phyloP scores from a whole-genome alignment of 306 rosid species.

The Biancaea sappan region DNA sequence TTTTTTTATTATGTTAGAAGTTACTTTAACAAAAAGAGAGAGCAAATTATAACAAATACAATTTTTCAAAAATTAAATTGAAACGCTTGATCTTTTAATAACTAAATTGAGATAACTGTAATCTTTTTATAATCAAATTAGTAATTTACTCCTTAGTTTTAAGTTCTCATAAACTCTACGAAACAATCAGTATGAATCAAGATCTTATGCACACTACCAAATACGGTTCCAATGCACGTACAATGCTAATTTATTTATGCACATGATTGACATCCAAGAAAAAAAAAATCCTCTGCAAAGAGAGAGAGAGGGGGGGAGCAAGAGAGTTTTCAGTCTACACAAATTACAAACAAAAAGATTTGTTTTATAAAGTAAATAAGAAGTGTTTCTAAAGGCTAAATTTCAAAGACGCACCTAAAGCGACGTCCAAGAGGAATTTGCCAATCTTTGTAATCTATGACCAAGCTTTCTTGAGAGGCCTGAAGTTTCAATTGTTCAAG shows the following conservation, averaged over 20 bases:
- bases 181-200: constrained; percentile 25
- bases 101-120: too few species aligned
- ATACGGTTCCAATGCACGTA: not conserved
- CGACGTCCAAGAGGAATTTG: constrained; percentile 98
- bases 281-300: not conserved
- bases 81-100: too few species aligned
- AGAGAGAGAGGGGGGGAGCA: too few species aligned
- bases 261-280: not conserved
- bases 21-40: too few species aligned
- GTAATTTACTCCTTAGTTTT: too few species aligned
- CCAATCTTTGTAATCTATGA: constrained; percentile 96
- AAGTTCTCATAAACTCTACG: constrained; percentile 16
- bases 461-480: constrained; percentile 77
- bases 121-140: too few species aligned
- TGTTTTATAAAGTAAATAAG: not conserved
- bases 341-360: not conserved
- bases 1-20: too few species aligned
- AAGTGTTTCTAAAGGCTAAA: constrained; percentile 14
- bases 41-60: too few species aligned
- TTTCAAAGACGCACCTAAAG: constrained; percentile 65
- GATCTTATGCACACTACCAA: constrained; percentile 12
- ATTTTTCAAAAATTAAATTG: too few species aligned
- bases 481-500: constrained; percentile 44
- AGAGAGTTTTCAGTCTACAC: constrained; percentile 12
- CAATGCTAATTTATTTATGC: not conserved